phyloP scores from a whole-genome alignment of 2,329 filamentous ascomycete genomes.

The Fusarium pseudograminearum region DNA sequence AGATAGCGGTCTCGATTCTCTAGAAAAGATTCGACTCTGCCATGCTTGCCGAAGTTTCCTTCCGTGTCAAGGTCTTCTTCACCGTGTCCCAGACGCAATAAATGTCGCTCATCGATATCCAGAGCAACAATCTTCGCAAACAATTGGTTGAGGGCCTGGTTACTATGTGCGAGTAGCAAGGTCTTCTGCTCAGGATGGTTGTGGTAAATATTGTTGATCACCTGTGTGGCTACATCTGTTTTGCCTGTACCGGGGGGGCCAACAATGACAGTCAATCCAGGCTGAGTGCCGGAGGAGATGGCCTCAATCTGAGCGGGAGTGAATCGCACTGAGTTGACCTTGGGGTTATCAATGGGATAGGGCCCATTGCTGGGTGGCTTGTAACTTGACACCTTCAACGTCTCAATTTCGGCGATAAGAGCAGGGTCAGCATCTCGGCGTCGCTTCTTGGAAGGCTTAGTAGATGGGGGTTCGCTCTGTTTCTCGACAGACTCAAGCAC shows the following conservation, averaged over 20 bases:
- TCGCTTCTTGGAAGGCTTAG: slow-evolving; percentile 84
- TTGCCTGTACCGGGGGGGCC: slow-evolving; percentile 97
- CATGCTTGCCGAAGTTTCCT: slow-evolving; percentile 91
- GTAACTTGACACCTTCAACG: slow-evolving; percentile 88
- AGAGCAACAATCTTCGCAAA: slow-evolving; percentile 98
- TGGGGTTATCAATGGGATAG: slow-evolving; percentile 86
- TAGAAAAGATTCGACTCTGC: slow-evolving; percentile 93
- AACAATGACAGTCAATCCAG: slow-evolving; percentile 92
- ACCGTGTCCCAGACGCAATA: slow-evolving; percentile 91
- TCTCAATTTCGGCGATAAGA: slow-evolving; percentile 72
- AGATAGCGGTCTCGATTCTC: slow-evolving; percentile 86
- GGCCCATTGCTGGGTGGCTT: slow-evolving; percentile 89
- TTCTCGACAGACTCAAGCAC: slow-evolving; percentile 77
- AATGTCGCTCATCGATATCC: slow-evolving; percentile 94
- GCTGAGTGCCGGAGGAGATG: slow-evolving; percentile 92
- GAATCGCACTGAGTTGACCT: slow-evolving; percentile 85
- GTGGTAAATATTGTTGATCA: slow-evolving; percentile 99
- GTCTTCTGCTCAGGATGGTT: slow-evolving; percentile 96
- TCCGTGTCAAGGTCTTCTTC: slow-evolving; percentile 93
- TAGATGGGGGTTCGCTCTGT: slow-evolving; percentile 61
- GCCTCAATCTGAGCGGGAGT: slow-evolving; percentile 93
- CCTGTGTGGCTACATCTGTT: slow-evolving; percentile 98
- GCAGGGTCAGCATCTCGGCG: slow-evolving; percentile 80
- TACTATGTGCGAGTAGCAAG: slow-evolving; percentile 93
- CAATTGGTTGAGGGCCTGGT: slow-evolving; percentile 95